Evolutionary conservation across 73 alveolate genomes (phyloP), one percentile per base, ranked within the genome.

Genomic region (Symbiodinium natans): DNA sequence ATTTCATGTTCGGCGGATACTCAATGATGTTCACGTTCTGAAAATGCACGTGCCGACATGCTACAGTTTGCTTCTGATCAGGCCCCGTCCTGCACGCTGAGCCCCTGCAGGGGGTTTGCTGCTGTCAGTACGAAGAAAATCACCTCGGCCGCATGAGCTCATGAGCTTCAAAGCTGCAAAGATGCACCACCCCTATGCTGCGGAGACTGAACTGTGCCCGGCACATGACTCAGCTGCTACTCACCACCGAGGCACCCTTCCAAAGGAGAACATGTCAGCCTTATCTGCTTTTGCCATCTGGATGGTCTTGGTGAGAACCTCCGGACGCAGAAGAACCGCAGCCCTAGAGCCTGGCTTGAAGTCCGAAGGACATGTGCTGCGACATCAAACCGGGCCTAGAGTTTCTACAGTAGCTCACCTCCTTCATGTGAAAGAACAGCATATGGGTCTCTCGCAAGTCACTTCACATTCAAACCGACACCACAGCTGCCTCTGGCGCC

Each of bases 261-360:
- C 97, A 17, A 90, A 71, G 27, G 97, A 90, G 80, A 90, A 90
- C n/a, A 90, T 43, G 39, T 90, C 97, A 2, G 97, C 97, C 41
- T 90, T 90, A 40, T 90, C 97, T 5, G 97, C 97, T 46, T 71
- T 42, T n/a, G 97, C 77, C 97, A 90, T 90, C 46, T 89, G 95
- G 41, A 83, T 71, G 46, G 95, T 38, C 73, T 89, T 89, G 82
- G 97, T 90, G 29, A 71, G 46, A 31, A 90, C 97, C 97, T 90
- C 7, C 42, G 59, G n/a, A n/a, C n/a, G n/a, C n/a, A n/a, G n/a
- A 63, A 17, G 80, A 63, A 34, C 80, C 34, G 34, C 80, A 48
- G 17, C 63, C 8, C 63, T 10, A 10, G 63, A 17, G 23, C 63
- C 8, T 48, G 63, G 63, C 23, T 48, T 17, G 17, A 48, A 48